Evolutionary conservation across 805 yeast genomes (phyloP), one percentile per base, ranked within the genome.

Genomic region (Ogataea corticis): DNA sequence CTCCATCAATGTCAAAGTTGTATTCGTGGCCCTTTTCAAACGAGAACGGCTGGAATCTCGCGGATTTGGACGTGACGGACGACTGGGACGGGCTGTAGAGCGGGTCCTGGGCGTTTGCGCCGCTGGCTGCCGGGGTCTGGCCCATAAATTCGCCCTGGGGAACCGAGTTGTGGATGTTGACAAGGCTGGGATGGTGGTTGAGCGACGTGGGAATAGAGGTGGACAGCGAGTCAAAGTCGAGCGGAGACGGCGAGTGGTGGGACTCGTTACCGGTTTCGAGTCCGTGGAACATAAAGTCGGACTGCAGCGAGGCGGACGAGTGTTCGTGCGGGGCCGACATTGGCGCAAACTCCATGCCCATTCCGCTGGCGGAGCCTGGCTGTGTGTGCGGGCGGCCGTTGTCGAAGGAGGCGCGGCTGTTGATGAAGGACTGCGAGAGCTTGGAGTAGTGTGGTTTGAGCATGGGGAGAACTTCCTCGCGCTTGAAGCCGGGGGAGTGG

Each of bases 1-100:
- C 66, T 2, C 65, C 64, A 21, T 62, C 65, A 13, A 56, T 21
- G 45, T 62, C 66, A 36, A 58, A 54, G 33, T 52, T 54, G 41
- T 46, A 48, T 17, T 57, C 51, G 14, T 50, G 46, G 6, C 32
- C 27, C 17, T 40, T 44, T 25, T 50, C 54, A 32, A 50, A 48
- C 7, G 53, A 42, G 32, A 46, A 50, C 10, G 53, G 51, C n/a
- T 47, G 51, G 33, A 44, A 46, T 33, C 45, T 39, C 30, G 51
- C n/a, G 23, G 47, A 17, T 25, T 49, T 45, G 27, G 49, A 49
- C 5, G 54, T 44, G 29, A 50, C 19, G 9, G 60, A 57, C 6
- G 62, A 54, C 19, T 55, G 56, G n/a, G 54, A 39, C 13, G 63
- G 58, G 23, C 58, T 51, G 43, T 58, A 52, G 23, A 55, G 43